Evolutionary conservation across 441 rosid genomes (phyloP).

Genomic region (Biscutella auriculata): DNA sequence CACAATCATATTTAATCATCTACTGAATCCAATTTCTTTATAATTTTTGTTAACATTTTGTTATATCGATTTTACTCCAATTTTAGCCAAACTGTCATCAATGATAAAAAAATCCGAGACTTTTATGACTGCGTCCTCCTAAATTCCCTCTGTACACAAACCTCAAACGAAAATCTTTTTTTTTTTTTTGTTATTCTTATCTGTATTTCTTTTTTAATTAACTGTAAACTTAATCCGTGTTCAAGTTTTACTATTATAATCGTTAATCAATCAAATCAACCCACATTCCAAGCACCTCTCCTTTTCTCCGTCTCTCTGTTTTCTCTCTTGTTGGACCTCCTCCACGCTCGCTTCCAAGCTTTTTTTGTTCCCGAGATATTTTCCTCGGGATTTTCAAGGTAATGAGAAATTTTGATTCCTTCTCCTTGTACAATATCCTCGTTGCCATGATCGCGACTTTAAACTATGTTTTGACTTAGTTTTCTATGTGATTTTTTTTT

Average conservation of each 20-base stretch:
- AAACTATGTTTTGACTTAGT: conserved; percentile 7
- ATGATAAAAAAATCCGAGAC: too few species aligned
- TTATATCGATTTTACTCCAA: not conserved
- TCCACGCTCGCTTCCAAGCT: conserved; percentile 12
- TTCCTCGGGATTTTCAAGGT: not conserved
- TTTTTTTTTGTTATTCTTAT: not conserved
- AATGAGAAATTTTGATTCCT: not conserved
- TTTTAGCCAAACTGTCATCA: not conserved
- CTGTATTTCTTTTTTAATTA: not conserved
- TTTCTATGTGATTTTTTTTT: not conserved
- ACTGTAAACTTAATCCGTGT: not conserved
- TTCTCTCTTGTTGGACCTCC: conserved; percentile 15
- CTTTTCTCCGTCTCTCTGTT: conserved; percentile 4
- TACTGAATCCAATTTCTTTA: too few species aligned
- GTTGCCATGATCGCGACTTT: not conserved
- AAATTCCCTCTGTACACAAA: conserved; percentile 12
- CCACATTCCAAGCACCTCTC: conserved; percentile 23
- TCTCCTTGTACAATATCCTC: not conserved
- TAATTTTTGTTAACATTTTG: not conserved
- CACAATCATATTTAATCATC: too few species aligned
- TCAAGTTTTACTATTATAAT: not conserved
- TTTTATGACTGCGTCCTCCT: conserved; percentile 7
- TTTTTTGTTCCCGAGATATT: not conserved
- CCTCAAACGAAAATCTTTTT: conserved; percentile 1
- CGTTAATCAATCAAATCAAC: conserved; percentile 10